Evolutionary conservation across 192 early-diverging fungal species (phyloP).

Genomic region (Coemansia sp.): DNA sequence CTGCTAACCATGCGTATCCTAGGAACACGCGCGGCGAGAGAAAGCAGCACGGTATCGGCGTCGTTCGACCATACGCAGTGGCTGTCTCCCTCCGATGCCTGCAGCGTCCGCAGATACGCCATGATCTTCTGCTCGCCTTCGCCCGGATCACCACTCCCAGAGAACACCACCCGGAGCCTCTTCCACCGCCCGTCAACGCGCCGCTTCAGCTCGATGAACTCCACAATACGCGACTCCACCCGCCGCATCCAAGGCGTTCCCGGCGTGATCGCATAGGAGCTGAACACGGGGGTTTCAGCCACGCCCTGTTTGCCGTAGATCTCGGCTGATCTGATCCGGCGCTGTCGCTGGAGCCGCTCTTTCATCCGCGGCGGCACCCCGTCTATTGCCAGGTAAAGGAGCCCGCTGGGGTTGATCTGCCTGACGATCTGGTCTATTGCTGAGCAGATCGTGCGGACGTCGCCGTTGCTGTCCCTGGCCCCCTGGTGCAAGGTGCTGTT

Average conservation of each 20-base stretch:
- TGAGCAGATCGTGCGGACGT: constrained; percentile 12
- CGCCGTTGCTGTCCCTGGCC: constrained; percentile 25
- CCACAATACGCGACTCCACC: constrained; percentile 71
- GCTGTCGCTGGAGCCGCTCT: constrained; percentile 93
- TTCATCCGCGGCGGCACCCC: constrained; percentile 95
- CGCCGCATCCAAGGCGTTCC: constrained; percentile 90
- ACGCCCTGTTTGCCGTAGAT: constrained; percentile 23
- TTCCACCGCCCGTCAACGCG: constrained; percentile 75
- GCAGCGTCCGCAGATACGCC: constrained; percentile 83
- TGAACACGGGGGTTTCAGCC: constrained; percentile 64
- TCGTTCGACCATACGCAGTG: constrained; percentile 93
- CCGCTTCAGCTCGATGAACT: constrained; percentile 79
- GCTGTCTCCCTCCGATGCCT: constrained; percentile 49
- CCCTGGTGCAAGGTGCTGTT: constrained; percentile 42
- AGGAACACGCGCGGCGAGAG: constrained; percentile 85
- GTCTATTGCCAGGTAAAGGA: constrained; percentile 92
- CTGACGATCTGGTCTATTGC: constrained; percentile 23
- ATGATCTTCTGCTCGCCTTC: constrained; percentile 99
- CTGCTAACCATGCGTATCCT: constrained; percentile 87
- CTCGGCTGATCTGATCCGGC: constrained; percentile 61
- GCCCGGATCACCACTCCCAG: constrained; percentile 87
- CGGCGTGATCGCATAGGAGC: constrained; percentile 92
- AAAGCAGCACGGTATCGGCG: constrained; percentile 94
- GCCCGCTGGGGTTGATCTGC: constrained; percentile 71
- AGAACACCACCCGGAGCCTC: constrained; percentile 80